Conservation (phyloP, 768 basidiomycete species). For the Boletus insuetus region DNA sequence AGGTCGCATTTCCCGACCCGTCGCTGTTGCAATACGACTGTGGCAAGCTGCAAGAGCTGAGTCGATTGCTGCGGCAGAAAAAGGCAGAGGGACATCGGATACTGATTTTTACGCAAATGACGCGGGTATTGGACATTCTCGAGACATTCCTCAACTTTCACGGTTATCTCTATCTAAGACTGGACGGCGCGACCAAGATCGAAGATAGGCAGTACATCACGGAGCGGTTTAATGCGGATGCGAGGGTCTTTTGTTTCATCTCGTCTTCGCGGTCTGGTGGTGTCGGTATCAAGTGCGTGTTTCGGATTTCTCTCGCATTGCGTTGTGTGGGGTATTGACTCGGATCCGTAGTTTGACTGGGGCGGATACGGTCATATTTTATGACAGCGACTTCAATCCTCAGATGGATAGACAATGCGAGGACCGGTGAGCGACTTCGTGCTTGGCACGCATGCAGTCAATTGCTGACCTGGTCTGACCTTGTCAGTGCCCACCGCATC, state of each 20-base stretch:
- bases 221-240: conserved; percentile 82
- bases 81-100: conserved; percentile 87
- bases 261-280: conserved; percentile 76
- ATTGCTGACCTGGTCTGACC: background rate
- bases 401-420: conserved; percentile 98
- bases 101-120: conserved; percentile 98
- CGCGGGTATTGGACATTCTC: conserved; percentile 87
- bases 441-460: background rate
- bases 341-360: conserved; percentile 58
- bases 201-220: conserved; percentile 91
- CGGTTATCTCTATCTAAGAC: conserved; percentile 88
- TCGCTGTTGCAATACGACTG: conserved; percentile 93
- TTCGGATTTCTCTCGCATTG: conserved; percentile 8
- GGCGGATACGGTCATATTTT: conserved; percentile 96
- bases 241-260: conserved; percentile 84
- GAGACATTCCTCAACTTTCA: conserved; percentile 92
- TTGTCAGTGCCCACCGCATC: conserved; percentile 87
- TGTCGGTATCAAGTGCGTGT: conserved; percentile 88
- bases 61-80: conserved; percentile 74
- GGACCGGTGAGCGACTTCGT: conserved; percentile 59
- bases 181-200: conserved; percentile 94
- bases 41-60: conserved; percentile 87
- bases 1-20: conserved; percentile 91
- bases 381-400: conserved; percentile 95
- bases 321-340: conserved; percentile 18